Conservation (phyloP, 202 grass and related monocot genomes). For the Zizania palustris region DNA sequence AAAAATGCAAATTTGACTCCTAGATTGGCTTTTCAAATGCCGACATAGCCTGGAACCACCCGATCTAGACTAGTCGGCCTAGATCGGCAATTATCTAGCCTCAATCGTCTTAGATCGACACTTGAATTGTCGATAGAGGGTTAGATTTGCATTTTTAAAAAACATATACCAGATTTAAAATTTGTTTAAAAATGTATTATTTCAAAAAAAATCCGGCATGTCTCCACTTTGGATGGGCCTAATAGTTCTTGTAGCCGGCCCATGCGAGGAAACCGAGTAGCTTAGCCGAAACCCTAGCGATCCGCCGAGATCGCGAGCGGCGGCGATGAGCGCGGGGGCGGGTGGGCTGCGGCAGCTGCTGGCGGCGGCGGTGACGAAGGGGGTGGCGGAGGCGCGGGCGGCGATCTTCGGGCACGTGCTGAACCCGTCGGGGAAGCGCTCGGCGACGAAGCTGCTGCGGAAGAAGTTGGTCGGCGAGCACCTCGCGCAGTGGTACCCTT, state of each 20-base stretch:
- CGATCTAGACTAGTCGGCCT: too few species aligned
- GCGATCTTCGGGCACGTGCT: conserved; percentile 78
- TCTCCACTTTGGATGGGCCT: not conserved
- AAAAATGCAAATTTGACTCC: too few species aligned
- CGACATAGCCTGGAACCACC: too few species aligned
- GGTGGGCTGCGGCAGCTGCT: conserved; percentile 62
- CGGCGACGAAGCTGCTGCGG: conserved; percentile 81
- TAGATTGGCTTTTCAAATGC: too few species aligned
- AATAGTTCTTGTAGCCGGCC: not conserved
- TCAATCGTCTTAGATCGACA: too few species aligned
- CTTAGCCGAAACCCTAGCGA: not conserved
- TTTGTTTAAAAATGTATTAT: too few species aligned
- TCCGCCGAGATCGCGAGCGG: not conserved
- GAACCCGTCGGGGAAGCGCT: conserved; percentile 70
- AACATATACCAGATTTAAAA: too few species aligned
- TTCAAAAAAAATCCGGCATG: too few species aligned
- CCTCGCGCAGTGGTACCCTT: conserved; percentile 83
- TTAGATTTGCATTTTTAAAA: too few species aligned
- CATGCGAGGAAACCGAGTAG: not conserved
- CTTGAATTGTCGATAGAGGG: too few species aligned
- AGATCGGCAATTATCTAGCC: too few species aligned
- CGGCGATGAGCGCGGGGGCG: conserved; percentile 54
- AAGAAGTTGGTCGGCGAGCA: conserved; percentile 78
- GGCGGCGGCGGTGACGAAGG: conserved; percentile 62
- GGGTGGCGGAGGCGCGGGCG: conserved; percentile 71